A percentile compares a stretch with the other conserved stretches of the same genome.
Conservation (phyloP, 2,329 filamentous ascomycete genomes). For the Hysterium pulicare region DNA sequence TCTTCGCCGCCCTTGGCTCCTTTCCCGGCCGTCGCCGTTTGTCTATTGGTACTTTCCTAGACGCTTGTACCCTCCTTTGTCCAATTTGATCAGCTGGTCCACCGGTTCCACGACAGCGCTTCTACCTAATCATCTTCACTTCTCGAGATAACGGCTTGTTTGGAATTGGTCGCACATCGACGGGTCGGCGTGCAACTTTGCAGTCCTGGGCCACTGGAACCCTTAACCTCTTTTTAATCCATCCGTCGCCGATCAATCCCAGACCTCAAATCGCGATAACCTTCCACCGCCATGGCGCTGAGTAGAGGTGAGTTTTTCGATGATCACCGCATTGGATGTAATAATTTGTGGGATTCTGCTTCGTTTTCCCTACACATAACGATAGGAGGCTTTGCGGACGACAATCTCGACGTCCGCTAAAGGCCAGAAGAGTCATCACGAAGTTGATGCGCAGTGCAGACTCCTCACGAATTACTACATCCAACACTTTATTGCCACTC, state of each 20-base stretch:
- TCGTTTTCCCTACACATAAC: no score
- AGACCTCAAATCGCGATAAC: slow-evolving; percentile 2
- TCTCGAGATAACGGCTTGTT: background rate
- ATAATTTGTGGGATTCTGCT: no score
- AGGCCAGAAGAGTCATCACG: no score
- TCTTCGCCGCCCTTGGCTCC: slow-evolving; percentile 5
- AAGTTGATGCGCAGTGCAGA: no score
- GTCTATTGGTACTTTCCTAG: slow-evolving; percentile 4
- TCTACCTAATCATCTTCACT: slow-evolving; percentile 2
- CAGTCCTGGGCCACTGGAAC: slow-evolving; percentile 5
- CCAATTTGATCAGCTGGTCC: background rate
- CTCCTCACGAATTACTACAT: no score
- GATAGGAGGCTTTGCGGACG: no score
- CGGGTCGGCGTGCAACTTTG: slow-evolving; percentile 8
- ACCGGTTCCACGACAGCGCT: slow-evolving; percentile 8
- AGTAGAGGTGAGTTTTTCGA: slow-evolving; percentile 11
- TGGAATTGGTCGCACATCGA: slow-evolving; percentile 10
- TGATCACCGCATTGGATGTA: background rate
- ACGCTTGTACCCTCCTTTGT: slow-evolving; percentile 10
- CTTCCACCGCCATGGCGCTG: slow-evolving; percentile 14
- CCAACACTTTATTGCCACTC: background rate
- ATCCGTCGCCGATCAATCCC: slow-evolving; percentile 6
- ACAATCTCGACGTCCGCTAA: no score
- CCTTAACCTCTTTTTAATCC: slow-evolving; percentile 3
- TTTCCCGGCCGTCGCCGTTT: slow-evolving; percentile 4